A percentile compares a stretch with the other conserved stretches of the same genome.
Evolutionary conservation across 139 green algal genomes (phyloP).

Genomic region (Haematococcus lacustris): DNA sequence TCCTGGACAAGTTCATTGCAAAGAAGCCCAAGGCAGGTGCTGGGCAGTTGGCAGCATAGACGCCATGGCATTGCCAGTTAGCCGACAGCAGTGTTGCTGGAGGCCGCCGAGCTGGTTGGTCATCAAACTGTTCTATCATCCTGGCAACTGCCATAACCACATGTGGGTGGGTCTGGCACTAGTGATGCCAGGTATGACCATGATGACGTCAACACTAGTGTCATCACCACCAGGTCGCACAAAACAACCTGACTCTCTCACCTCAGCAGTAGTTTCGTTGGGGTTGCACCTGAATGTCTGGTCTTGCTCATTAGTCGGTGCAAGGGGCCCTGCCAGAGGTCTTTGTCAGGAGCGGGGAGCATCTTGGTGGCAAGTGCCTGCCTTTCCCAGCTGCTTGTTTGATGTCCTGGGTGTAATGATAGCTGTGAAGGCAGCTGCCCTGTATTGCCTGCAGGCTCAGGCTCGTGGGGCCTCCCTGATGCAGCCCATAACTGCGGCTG

Average conservation of each 20-base stretch:
- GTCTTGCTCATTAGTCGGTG: too few relatives aligned
- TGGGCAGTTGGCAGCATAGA: background rate
- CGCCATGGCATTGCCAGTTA: too few relatives aligned
- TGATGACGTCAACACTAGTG: too few relatives aligned
- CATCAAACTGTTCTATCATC: background rate
- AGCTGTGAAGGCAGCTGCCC: background rate
- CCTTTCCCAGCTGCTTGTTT: too few relatives aligned
- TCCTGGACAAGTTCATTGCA: constrained; percentile 92
- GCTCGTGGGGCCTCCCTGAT: constrained; percentile 59
- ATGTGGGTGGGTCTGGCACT: background rate
- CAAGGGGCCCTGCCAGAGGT: too few relatives aligned
- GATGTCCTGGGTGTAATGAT: too few relatives aligned
- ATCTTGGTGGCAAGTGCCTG: too few relatives aligned
- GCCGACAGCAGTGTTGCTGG: background rate
- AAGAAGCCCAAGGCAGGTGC: constrained; percentile 76
- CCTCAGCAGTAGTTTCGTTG: too few relatives aligned
- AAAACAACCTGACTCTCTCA: too few relatives aligned
- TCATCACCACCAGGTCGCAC: too few relatives aligned
- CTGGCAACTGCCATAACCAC: background rate
- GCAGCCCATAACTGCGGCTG: constrained; percentile 51
- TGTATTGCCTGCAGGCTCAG: constrained; percentile 17
- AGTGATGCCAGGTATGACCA: background rate
- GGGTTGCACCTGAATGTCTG: too few relatives aligned
- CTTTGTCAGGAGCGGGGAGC: too few relatives aligned
- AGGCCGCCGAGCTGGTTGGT: background rate